phyloP scores from a whole-genome alignment of 2,329 filamentous ascomycete genomes.

The Cordyceps farinosa region DNA sequence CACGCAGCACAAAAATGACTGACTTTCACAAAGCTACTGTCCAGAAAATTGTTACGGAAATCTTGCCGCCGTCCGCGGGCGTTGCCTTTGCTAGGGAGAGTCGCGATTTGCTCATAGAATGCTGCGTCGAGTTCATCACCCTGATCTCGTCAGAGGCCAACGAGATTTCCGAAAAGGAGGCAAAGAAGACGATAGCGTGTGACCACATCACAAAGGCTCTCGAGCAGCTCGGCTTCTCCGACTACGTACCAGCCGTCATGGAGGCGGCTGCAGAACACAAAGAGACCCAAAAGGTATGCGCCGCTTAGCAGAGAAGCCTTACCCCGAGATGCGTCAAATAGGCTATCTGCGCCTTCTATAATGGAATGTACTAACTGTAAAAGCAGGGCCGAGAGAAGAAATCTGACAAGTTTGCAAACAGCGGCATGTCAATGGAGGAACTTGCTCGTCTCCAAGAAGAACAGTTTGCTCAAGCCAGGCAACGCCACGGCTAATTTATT shows the following conservation, averaged over 20 bases:
- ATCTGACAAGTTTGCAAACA: slow-evolving; percentile 93
- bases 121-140: slow-evolving; percentile 98
- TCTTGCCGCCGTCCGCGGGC: slow-evolving; percentile 70
- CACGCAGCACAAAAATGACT: slow-evolving; percentile 22
- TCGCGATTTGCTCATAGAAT: slow-evolving; percentile 92
- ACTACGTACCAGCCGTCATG: slow-evolving; percentile 84
- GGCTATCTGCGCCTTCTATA: neutral
- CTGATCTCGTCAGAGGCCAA: slow-evolving; percentile 98
- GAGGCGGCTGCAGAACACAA: slow-evolving; percentile 90
- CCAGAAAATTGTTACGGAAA: slow-evolving; percentile 90
- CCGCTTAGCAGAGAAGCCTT: slow-evolving; percentile 23
- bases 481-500: slow-evolving; percentile 33
- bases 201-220: slow-evolving; percentile 96
- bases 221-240: slow-evolving; percentile 84
- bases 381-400: slow-evolving; percentile 88
- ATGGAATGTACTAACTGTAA: slow-evolving; percentile 54
- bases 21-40: slow-evolving; percentile 53
- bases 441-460: slow-evolving; percentile 85
- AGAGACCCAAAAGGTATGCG: slow-evolving; percentile 77
- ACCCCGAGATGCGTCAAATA: slow-evolving; percentile 46
- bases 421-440: slow-evolving; percentile 87
- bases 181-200: slow-evolving; percentile 98
- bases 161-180: slow-evolving; percentile 97
- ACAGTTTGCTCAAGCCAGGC: slow-evolving; percentile 72
- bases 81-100: slow-evolving; percentile 93